Percentiles rank a stretch among this genome's conserved stretches.
Conservation (phyloP, 1,284 basidiomycete genomes). For the Ceratorhiza oryzae-sativae region DNA sequence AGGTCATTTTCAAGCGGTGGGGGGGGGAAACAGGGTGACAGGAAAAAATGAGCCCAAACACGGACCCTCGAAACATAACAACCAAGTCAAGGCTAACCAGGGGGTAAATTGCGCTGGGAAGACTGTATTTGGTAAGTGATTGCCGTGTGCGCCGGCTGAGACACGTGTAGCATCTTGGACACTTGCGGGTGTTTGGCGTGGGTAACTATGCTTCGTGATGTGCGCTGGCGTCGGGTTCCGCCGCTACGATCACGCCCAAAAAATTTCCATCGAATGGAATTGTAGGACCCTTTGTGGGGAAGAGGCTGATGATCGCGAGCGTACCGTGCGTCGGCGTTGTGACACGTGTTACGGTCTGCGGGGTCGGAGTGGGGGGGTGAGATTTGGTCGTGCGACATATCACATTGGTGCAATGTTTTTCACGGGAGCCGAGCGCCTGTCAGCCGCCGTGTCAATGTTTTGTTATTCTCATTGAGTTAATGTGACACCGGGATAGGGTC, state of each 20-base stretch:
- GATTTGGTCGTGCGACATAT: not conserved
- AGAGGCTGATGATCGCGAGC: not conserved
- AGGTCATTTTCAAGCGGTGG: not conserved
- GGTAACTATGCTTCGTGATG: slow-evolving; percentile 1
- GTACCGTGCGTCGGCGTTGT: slow-evolving; percentile 25
- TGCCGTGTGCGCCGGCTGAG: slow-evolving; percentile 20
- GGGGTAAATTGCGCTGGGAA: not conserved
- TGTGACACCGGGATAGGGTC: not conserved
- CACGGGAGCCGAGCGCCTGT: not conserved
- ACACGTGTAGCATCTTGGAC: slow-evolving; percentile 33
- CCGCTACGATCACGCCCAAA: not conserved
- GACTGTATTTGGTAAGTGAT: not conserved
- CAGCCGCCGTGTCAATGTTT: not conserved
- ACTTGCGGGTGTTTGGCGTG: no score
- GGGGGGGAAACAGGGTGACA: not conserved
- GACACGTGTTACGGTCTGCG: slow-evolving; percentile 35
- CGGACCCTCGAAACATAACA: slow-evolving; percentile 24
- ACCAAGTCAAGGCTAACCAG: not conserved
- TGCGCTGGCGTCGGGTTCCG: not conserved
- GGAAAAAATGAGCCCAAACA: slow-evolving; percentile 5
- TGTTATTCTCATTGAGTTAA: not conserved
- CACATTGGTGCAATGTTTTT: not conserved
- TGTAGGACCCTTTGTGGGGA: slow-evolving; percentile 4
- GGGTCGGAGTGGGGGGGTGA: not conserved
- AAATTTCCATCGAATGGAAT: slow-evolving; percentile 1